phyloP scores from a whole-genome alignment of 2,329 filamentous ascomycete species.

The Ascochyta clinopodiicola region DNA sequence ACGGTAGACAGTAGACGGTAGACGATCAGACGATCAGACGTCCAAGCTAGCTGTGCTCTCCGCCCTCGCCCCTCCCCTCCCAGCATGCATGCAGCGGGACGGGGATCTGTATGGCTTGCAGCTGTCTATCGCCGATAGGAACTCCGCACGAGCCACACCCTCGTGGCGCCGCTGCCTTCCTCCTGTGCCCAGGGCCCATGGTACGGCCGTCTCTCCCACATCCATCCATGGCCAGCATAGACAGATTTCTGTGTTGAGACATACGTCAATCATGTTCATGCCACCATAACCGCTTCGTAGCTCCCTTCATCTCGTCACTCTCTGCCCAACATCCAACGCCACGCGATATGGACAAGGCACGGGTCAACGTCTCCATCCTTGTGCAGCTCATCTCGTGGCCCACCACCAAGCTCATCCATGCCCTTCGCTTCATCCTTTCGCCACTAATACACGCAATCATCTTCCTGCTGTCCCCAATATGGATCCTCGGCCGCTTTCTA shows the following conservation, averaged over 20 bases:
- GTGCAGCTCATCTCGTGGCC: slow-evolving; percentile 49
- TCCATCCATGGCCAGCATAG: not conserved
- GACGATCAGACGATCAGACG: slow-evolving; percentile 1
- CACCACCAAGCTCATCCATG: slow-evolving; percentile 46
- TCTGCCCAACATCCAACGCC: not conserved
- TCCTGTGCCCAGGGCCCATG: too few species aligned
- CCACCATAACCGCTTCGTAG: slow-evolving; percentile 17
- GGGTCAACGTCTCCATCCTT: slow-evolving; percentile 36
- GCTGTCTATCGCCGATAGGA: slow-evolving; percentile 25
- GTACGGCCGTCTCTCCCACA: too few species aligned
- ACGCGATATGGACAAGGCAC: slow-evolving; percentile 38
- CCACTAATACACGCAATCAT: not conserved
- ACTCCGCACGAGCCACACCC: slow-evolving; percentile 23
- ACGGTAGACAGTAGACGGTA: not conserved
- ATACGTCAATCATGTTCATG: not conserved
- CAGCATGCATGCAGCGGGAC: slow-evolving; percentile 29
- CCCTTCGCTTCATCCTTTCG: slow-evolving; percentile 14
- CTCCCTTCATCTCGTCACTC: slow-evolving; percentile 1
- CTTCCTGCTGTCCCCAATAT: slow-evolving; percentile 54
- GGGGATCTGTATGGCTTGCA: slow-evolving; percentile 22
- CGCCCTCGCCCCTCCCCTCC: slow-evolving; percentile 17
- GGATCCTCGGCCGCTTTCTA: slow-evolving; percentile 54
- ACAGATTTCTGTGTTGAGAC: not conserved
- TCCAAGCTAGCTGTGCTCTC: slow-evolving; percentile 23
- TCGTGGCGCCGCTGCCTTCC: slow-evolving; percentile 7